Evolutionary conservation across 148 eudicot species (phyloP).

Genomic region (Heliosperma pusillum): DNA sequence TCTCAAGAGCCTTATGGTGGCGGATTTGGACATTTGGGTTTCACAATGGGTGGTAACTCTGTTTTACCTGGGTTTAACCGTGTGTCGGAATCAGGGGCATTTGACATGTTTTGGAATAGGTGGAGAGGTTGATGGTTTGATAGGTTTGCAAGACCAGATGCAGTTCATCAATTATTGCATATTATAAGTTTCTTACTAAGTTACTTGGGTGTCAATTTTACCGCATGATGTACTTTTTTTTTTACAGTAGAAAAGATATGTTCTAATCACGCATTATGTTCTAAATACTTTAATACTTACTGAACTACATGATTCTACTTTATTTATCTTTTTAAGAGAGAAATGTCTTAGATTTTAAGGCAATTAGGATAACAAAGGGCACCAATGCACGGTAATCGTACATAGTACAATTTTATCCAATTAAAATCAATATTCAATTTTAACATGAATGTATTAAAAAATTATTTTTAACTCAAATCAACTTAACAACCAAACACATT

Average conservation of each 20-base stretch:
- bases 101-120: conserved; percentile 31
- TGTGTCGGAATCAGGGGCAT: conserved; percentile 29
- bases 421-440: not conserved
- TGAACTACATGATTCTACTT: not conserved
- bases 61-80: conserved; percentile 24
- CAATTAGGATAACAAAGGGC: not conserved
- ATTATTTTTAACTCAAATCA: not conserved
- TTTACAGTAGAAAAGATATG: not conserved
- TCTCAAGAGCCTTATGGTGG: conserved; percentile 16
- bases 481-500: not conserved
- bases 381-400: too few relatives aligned
- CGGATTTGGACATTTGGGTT: conserved; percentile 27
- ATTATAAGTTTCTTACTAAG: conserved; percentile 1
- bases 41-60: conserved; percentile 14
- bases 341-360: not conserved
- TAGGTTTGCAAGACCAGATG: conserved; percentile 9
- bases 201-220: conserved; percentile 13
- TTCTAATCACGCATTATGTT: not conserved
- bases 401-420: not conserved
- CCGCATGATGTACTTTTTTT: conserved; percentile 8
- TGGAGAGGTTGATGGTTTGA: conserved; percentile 25
- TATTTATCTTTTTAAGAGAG: not conserved
- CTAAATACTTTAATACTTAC: not conserved
- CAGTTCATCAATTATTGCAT: conserved; percentile 8
- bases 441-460: not conserved